Percentiles rank a stretch among this genome's conserved stretches.
Conservation (phyloP, 2,329 filamentous ascomycete genomes). For the Myriosclerotinia curreyana region DNA sequence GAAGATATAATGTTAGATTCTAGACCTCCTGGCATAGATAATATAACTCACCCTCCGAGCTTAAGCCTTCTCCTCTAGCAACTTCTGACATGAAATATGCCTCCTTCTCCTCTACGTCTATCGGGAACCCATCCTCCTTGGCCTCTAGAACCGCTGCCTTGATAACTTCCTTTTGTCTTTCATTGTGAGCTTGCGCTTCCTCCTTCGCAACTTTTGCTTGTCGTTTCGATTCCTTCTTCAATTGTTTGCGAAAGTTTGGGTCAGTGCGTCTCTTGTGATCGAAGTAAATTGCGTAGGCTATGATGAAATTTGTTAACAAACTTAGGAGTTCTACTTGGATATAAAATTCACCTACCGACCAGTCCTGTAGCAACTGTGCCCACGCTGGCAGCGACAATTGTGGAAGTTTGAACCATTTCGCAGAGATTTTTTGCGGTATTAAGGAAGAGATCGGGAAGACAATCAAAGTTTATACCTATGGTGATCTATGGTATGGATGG, state of each 20-base stretch:
- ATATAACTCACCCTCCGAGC: conserved; percentile 66
- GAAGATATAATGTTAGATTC: conserved; percentile 21
- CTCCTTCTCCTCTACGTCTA: conserved; percentile 88
- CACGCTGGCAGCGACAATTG: conserved; percentile 59
- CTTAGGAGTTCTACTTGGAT: background rate
- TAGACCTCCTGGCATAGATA: background rate
- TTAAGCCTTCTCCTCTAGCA: conserved; percentile 79
- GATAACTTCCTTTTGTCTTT: conserved; percentile 70
- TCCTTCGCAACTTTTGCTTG: conserved; percentile 70
- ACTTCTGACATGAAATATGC: conserved; percentile 96
- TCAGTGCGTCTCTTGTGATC: conserved; percentile 64
- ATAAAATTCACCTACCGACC: conserved; percentile 48
- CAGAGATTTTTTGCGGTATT: conserved; percentile 4
- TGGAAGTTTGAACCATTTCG: conserved; percentile 50
- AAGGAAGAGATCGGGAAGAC: conserved; percentile 6
- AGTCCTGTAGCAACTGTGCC: conserved; percentile 59
- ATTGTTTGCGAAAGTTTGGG: conserved; percentile 62
- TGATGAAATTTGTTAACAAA: conserved; percentile 29
- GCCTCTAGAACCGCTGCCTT: conserved; percentile 73
- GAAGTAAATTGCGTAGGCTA: conserved; percentile 67
- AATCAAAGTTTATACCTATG: conserved; percentile 14
- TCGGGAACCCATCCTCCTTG: conserved; percentile 87
- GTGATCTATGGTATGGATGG: conserved; percentile 13
- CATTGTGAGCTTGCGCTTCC: conserved; percentile 62
- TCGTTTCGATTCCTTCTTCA: conserved; percentile 73